Base-by-base conservation (phyloP, 768 basidiomycete genomes). In the Trametes gibbosa region DNA sequence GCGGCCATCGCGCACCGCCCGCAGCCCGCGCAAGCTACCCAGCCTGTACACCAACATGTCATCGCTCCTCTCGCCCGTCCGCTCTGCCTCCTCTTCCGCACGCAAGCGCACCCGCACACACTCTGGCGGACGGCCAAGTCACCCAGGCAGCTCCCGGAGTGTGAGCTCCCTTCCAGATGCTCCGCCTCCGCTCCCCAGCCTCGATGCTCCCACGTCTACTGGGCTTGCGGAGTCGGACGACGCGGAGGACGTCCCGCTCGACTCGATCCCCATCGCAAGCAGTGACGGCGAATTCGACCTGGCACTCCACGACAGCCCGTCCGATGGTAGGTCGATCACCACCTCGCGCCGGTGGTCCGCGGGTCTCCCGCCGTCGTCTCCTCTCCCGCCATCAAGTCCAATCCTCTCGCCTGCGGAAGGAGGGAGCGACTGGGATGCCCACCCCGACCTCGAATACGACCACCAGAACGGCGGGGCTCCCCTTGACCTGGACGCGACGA, bases 221-320 rank as follows among this genome's bases (percentile, higher is more conserved):
- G 54, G 24, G 5, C 21, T 13, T 6, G 40, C 24, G 12, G 54
- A 37, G 17, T 39, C 40, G 1, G 61, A 45, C 50, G 54, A 56
- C 37, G 16, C 16, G 8, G 40, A 48, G 37, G 74, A 68, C 37
- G 50, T 73, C 34, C 78, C 81, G 3, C 73, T 79, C 17, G 78
- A 73, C 56, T 81, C 81, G 2, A 66, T 80, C 34, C 79, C 80
- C 2, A 70, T 76, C 19, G 77, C 77, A 29, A 80, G 79, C 63
- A 82, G 78, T 63, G 80, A 83, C 51, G 68, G 72, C 9, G 81
- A 81, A 27, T 53, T 54, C 23, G 64, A 61, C 42, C 49, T 39
- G 19, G 50, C 32, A 23, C 53, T 32, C 8, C 47, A 63, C 6
- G 35, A 53, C 35, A 53, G 52, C 3, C 45, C 56, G 1, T 47